A percentile compares a stretch with the other conserved stretches of the same genome.
phyloP scores from a whole-genome alignment of 1,284 basidiomycete genomes.

The Singerocomus rubriflavus region DNA sequence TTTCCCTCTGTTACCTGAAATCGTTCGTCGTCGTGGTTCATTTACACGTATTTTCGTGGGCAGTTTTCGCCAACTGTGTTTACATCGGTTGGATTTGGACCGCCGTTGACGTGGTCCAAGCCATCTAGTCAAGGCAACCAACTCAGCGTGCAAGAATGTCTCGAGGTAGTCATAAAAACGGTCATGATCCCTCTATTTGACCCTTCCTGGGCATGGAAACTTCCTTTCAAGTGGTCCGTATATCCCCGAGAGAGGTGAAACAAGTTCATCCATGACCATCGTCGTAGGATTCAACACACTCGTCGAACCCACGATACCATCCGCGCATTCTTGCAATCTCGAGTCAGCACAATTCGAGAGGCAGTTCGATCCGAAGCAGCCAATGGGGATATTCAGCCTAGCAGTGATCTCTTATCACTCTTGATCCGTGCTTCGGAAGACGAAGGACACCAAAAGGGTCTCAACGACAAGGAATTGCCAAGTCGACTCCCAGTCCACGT shows the following conservation, averaged over 20 bases:
- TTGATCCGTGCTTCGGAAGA: slow-evolving; percentile 49
- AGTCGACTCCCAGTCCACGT: neutral
- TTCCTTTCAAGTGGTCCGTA: neutral
- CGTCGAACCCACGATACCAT: slow-evolving; percentile 27
- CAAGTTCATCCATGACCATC: slow-evolving; percentile 29
- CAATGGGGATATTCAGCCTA: slow-evolving; percentile 9
- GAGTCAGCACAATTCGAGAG: slow-evolving; percentile 38
- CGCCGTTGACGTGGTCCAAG: slow-evolving; percentile 43
- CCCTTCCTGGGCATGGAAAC: slow-evolving; percentile 25
- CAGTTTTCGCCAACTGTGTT: slow-evolving; percentile 49
- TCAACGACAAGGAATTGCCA: slow-evolving; percentile 50
- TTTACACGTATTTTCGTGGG: neutral
- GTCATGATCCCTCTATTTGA: slow-evolving; percentile 26
- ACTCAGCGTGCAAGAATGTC: slow-evolving; percentile 43
- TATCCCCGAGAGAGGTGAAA: neutral
- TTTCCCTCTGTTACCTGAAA: too few species aligned
- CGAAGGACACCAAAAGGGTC: slow-evolving; percentile 39
- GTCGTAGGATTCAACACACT: slow-evolving; percentile 23
- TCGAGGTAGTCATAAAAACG: slow-evolving; percentile 38
- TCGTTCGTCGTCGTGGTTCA: neutral
- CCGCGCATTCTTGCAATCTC: slow-evolving; percentile 38
- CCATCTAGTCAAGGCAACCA: slow-evolving; percentile 34
- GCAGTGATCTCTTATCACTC: slow-evolving; percentile 44
- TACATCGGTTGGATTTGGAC: slow-evolving; percentile 49
- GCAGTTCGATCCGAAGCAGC: slow-evolving; percentile 27